Evolutionary conservation across 139 green algal genomes (phyloP).

Genomic region (Auxenochlorella pyrenoidosa): DNA sequence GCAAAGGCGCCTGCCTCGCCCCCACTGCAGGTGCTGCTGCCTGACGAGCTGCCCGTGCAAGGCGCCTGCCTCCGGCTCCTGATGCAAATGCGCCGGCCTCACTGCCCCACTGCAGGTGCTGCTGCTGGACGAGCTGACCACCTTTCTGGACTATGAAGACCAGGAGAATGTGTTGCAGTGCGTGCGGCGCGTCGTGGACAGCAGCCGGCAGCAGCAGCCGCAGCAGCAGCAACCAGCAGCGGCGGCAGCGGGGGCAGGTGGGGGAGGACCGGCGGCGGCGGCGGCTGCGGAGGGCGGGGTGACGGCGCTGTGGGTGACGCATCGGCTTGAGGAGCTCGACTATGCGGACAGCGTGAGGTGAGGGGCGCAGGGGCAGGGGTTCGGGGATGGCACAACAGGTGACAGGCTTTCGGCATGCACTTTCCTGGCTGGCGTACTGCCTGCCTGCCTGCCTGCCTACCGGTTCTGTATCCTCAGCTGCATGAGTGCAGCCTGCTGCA

Average conservation of each 20-base stretch:
- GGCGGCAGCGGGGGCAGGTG: not conserved
- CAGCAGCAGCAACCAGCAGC: slow-evolving; percentile 2
- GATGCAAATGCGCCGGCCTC: not conserved
- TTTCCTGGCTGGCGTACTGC: not conserved
- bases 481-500: too few species aligned
- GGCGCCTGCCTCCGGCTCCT: too few species aligned
- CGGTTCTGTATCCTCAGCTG: not conserved
- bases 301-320: slow-evolving; percentile 96
- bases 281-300: slow-evolving; percentile 48
- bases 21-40: not conserved
- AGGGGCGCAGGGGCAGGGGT: not conserved
- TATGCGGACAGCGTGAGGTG: slow-evolving; percentile 85
- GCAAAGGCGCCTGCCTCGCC: not conserved
- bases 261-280: not conserved
- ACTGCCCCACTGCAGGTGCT: slow-evolving; percentile 66
- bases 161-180: slow-evolving; percentile 84
- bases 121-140: slow-evolving; percentile 99
- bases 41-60: too few species aligned
- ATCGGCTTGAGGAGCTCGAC: slow-evolving; percentile 95
- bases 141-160: slow-evolving; percentile 95
- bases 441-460: not conserved
- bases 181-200: slow-evolving; percentile 67
- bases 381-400: not conserved
- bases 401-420: not conserved
- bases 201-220: not conserved